Base-by-base conservation (phyloP, 2,329 filamentous ascomycete species). In the Fusarium sp. region DNA sequence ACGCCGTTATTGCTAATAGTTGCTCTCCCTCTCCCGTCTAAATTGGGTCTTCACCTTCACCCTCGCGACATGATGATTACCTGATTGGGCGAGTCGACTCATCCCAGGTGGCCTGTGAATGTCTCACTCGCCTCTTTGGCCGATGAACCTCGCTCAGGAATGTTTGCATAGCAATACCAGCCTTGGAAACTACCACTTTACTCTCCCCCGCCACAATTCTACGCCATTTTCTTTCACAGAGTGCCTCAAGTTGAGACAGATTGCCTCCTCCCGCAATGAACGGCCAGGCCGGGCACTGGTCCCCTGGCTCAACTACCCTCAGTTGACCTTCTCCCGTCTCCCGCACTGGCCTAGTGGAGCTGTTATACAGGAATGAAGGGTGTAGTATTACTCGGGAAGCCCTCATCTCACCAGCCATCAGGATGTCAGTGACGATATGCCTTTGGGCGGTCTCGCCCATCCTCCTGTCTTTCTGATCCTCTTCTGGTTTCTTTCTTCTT, bases 301-400 rank as follows among this genome's bases (percentile, higher is more conserved):
- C 58, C 64, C 70, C 67, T 71, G 43, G 52, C 62, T 43, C 35
- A 64, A 64, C 56, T 61, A 43, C 54, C 41, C 34, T 70, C 62
- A 60, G 43, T 61, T 57, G 66, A 68, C 67, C 68, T 67, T 72
- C 66, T 66, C 68, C 66, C 68, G 57, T 75, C 48, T 61, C 11
- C 62, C 72, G 77, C 71, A 77, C 77, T 77, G 71, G 74, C 69
- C 64, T 59, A 56, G 75, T 75, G 78, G 67, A 70, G 67, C 67
- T 60, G 52, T 52, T 70, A 56, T 79, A 61, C 65, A 80, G 82
- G 82, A 84, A 84, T 84, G 82, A 82, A 84, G 82, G 83, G 82
- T 76, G 77, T 41, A 67, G 67, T 82, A 82, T 81, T 75, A 66
- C 66, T 71, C 65, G 66, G 48, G 61, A 60, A 68, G 60, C 50